These are phyloP conservation scores for Cinnamomum chago DNA, from an alignment of 164 flowering plant genomes.

Conservation along the genomic window DNA sequence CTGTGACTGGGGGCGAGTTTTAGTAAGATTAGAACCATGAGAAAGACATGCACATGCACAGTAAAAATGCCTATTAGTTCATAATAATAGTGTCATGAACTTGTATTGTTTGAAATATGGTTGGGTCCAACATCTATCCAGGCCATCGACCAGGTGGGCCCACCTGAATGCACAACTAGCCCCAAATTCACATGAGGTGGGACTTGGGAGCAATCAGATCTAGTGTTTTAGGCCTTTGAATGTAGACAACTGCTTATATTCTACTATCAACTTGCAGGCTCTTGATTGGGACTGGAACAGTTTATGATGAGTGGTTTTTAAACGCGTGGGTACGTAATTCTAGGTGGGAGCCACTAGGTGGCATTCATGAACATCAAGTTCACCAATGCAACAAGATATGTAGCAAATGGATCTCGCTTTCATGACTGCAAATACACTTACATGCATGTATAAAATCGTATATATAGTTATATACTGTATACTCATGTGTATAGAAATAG, in stretches of 20 bases:
- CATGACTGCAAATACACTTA: background rate
- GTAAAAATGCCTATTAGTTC: background rate
- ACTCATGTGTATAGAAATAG: background rate
- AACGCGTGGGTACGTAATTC: background rate
- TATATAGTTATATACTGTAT: background rate
- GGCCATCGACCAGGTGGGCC: background rate
- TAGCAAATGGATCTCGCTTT: background rate
- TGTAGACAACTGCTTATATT: background rate
- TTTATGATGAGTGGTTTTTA: too few species aligned
- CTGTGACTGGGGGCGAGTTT: too few species aligned
- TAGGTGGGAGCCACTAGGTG: background rate
- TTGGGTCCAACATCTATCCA: too few species aligned
- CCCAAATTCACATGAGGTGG: background rate
- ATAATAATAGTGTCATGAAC: background rate
- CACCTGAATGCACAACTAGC: background rate
- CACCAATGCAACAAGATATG: too few species aligned
- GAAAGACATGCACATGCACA: too few species aligned
- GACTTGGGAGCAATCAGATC: background rate
- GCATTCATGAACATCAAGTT: background rate
- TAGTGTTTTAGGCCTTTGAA: background rate
- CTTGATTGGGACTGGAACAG: background rate
- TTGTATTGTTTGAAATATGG: too few species aligned
- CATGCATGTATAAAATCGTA: background rate
- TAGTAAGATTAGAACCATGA: too few species aligned
- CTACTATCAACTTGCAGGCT: background rate